These are phyloP conservation scores for Ceratocystis lukuohia DNA, from an alignment of 2,329 filamentous ascomycete species.

Conservation along the genomic window DNA sequence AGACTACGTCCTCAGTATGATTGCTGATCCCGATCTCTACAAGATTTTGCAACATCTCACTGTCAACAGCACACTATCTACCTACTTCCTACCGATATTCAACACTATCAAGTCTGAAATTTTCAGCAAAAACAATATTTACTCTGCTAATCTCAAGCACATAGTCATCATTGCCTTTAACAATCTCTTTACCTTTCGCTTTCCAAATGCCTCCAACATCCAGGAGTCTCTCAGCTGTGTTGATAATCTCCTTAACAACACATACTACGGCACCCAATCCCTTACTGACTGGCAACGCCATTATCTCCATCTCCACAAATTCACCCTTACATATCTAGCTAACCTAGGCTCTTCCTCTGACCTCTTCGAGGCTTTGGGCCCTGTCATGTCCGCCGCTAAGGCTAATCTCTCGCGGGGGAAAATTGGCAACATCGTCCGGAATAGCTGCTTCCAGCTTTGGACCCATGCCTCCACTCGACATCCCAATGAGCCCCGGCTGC, in stretches of 20 bases:
- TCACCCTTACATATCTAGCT: not conserved
- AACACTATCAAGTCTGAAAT: not conserved
- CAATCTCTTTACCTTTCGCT: not conserved
- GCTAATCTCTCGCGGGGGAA: not conserved
- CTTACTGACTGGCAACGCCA: not conserved
- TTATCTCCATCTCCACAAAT: not conserved
- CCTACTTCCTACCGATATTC: not conserved
- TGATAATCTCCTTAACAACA: not conserved
- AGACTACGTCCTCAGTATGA: not conserved
- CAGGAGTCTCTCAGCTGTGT: not conserved
- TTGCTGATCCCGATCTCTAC: not conserved
- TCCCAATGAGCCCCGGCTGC: not conserved
- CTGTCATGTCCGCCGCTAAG: not conserved
- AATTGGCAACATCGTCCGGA: not conserved
- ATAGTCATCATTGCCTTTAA: not conserved
- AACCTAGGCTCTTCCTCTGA: not conserved
- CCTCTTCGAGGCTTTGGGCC: not conserved
- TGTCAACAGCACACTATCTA: not conserved
- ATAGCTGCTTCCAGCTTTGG: not conserved
- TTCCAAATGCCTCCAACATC: not conserved
- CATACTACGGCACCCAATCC: not conserved
- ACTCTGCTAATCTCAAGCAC: not conserved
- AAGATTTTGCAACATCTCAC: not conserved
- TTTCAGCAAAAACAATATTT: slow-evolving; percentile 9
- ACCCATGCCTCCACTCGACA: not conserved